Evolutionary conservation across 2,329 filamentous ascomycete species (phyloP), one percentile per base, ranked within the genome.

Genomic region (Cytospora chrysosperma): DNA sequence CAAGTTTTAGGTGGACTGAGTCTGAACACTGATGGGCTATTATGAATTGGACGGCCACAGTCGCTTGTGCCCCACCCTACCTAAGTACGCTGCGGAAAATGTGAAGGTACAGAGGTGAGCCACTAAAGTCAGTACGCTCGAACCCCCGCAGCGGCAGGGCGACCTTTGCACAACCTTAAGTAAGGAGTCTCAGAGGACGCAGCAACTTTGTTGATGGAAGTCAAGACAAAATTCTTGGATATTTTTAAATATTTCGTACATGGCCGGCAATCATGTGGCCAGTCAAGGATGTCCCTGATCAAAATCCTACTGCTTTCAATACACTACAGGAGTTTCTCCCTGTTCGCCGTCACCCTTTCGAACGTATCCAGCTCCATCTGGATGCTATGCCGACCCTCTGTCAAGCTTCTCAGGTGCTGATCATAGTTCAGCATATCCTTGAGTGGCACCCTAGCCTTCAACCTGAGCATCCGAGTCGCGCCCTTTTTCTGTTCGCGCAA

Each of bases 381-480:
- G 73, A 87, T 78, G 6, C 82, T 79, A 71, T 87, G 85, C 2
- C 95, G 83, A 0, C 95, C 95, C 3, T 89, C 91, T 4, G 94
- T 99, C 79, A 97, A 83, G 76, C 92, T 93, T 59, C 95, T 82
- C 67, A 99, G 77, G 73, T 96, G 91, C 74, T 92, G 92, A 69
- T 98, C 81, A 75, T 98, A 99, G 50, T 94, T 91, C 40, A 98
- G 88, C 92, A 98, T 97, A 76, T 98, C 94, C 77, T 95, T 96
- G 70, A 98, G 81, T 34, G 95, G 95, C 30, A 98, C 94, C 70
- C 91, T 87, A 26, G 93, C 95, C 13, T 89, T 88, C 69, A 99
- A 92, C 56, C 89, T 83, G 63, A 83, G 79, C 78, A 79, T 81
- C 53, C 80, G 77, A 61, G 78, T 76, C 37, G 76, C 77, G 43